These are phyloP conservation scores for Microcyclosporella mali DNA, from an alignment of 2,329 filamentous ascomycete genomes.

Conservation along the genomic window DNA sequence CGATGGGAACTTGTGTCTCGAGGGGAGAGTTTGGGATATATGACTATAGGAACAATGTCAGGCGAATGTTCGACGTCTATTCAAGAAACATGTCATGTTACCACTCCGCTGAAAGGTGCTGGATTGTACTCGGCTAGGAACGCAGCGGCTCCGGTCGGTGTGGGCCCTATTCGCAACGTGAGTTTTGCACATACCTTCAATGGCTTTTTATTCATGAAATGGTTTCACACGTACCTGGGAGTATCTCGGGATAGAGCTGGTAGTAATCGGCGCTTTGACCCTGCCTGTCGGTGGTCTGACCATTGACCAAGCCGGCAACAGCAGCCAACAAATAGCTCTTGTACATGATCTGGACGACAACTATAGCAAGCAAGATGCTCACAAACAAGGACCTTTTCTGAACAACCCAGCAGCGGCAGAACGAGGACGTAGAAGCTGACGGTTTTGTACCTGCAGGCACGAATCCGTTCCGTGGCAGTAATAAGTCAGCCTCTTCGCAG, in stretches of 20 bases:
- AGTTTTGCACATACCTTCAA: background rate
- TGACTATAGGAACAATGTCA: constrained; percentile 29
- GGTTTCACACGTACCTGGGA: constrained; percentile 23
- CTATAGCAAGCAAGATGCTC: constrained; percentile 11
- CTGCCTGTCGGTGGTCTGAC: constrained; percentile 4
- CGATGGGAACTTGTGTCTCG: constrained; percentile 63
- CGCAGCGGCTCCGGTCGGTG: constrained; percentile 61
- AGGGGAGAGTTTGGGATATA: constrained; percentile 65
- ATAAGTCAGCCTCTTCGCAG: no score
- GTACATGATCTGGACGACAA: constrained; percentile 30
- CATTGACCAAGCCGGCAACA: constrained; percentile 21
- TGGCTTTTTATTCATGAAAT: constrained; percentile 3
- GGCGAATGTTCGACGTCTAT: background rate
- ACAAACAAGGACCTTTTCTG: constrained; percentile 24
- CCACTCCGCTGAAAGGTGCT: constrained; percentile 53
- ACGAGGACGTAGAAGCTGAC: background rate
- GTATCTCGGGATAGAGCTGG: constrained; percentile 55
- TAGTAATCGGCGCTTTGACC: constrained; percentile 42
- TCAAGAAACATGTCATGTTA: constrained; percentile 3
- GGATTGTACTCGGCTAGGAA: constrained; percentile 67
- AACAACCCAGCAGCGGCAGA: constrained; percentile 1
- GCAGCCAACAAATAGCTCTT: constrained; percentile 27
- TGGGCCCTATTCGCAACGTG: constrained; percentile 48
- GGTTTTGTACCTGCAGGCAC: constrained; percentile 4
- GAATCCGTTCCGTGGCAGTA: background rate